Base-by-base conservation (phyloP, 495 filamentous ascomycete genomes). In the Rostrohypoxylon terebratum region DNA sequence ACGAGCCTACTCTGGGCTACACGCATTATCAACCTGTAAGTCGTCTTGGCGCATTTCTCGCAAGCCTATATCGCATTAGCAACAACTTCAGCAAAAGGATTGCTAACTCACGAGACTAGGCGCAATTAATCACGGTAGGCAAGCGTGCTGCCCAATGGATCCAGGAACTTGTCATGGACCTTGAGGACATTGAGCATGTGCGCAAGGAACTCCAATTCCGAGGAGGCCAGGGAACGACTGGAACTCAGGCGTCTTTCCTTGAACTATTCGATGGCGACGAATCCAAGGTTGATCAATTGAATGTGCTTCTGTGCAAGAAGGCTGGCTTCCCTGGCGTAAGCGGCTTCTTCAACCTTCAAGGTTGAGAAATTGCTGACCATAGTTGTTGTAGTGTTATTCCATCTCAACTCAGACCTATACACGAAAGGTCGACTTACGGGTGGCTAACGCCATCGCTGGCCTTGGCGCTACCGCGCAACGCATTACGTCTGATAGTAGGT, bases 111-210 rank as follows among this genome's bases (percentile, higher is more conserved):
- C 20, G 28, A 47, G 18, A 1, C 16, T 1, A 68, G 65, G 66
- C 71, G 11, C 71, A 94, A 80, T 83, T 90, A 63, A 94, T 93
- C 65, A 97, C 96, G 9, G 91, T 98, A 18, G 95, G 96, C 61
- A 90, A 91, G 75, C 83, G 92, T 71, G 89, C 92, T 13, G 70
- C 71, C 14, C 89, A 94, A 70, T 98, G 95, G 94, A 89, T 91
- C 45, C 93, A 96, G 78, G 93, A 97, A 76, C 86, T 98, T 14
- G 82, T 96, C 71, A 90, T 95, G 84, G 96, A 98, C 65, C 86
- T 99, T 44, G 84, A 90, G 67, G 91, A 93, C 79, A 86, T 98
- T 36, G 92, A 95, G 79, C 84, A 87, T 36, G 93, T 89, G 6
- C 89, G 90, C 54, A 83, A 88, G 21, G 89, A 90, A 54, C 87